A percentile compares a stretch with the other conserved stretches of the same genome.
These are phyloP conservation scores for Ceratocystis eucalypticola DNA, from an alignment of 2,329 filamentous ascomycete species.

Conservation along the genomic window DNA sequence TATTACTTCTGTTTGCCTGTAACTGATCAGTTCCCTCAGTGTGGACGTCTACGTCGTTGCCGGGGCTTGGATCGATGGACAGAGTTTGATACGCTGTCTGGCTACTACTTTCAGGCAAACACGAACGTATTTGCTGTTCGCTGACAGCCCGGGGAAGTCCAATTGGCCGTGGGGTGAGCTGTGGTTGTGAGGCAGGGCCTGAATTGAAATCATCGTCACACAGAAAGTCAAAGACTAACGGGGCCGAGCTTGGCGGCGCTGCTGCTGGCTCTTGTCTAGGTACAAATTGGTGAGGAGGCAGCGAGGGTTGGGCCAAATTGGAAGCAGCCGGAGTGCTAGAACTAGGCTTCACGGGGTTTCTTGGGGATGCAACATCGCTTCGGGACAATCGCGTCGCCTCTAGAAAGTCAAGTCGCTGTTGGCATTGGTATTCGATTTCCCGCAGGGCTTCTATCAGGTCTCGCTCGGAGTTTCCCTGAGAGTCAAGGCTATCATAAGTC, in stretches of 20 bases:
- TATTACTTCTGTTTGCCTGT: slow-evolving; percentile 32
- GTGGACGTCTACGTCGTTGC: background rate
- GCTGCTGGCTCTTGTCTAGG: background rate
- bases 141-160: slow-evolving; percentile 20
- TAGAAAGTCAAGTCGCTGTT: slow-evolving; percentile 79
- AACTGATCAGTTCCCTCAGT: background rate
- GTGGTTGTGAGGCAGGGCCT: background rate
- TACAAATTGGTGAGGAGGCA: background rate
- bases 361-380: slow-evolving; percentile 21
- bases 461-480: slow-evolving; percentile 70
- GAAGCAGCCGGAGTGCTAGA: background rate
- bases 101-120: background rate
- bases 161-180: background rate
- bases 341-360: background rate
- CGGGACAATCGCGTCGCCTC: slow-evolving; percentile 63
- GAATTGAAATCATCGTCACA: background rate
- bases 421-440: slow-evolving; percentile 78
- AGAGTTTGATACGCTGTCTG: background rate
- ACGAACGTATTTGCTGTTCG: background rate
- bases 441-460: slow-evolving; percentile 68
- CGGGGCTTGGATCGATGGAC: background rate
- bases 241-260: background rate
- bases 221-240: background rate
- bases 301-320: background rate
- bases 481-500: slow-evolving; percentile 47